A percentile compares a stretch with the other conserved stretches of the same genome.
These are phyloP conservation scores for Ammopiptanthus mongolicus DNA, from an alignment of 306 rosid species.

Conservation along the genomic window DNA sequence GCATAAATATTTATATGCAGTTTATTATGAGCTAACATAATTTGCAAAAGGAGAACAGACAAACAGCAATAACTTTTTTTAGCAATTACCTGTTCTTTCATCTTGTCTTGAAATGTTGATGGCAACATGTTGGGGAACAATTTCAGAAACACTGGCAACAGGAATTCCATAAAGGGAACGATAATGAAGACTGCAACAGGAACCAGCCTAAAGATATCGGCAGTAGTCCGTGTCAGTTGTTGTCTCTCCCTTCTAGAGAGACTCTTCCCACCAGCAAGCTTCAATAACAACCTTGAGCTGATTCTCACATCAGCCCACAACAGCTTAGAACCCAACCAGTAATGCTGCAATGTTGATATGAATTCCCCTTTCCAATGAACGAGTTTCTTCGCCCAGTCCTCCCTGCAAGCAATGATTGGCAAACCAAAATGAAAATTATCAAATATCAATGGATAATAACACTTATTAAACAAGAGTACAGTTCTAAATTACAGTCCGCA, in stretches of 20 bases:
- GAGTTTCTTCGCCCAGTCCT: conserved; percentile 90
- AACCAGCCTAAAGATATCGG: conserved; percentile 89
- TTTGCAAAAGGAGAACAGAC: conserved; percentile 3
- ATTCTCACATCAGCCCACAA: conserved; percentile 80
- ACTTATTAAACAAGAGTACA: background rate
- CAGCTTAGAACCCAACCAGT: conserved; percentile 89
- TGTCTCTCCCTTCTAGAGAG: conserved; percentile 94
- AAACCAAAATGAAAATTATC: conserved; percentile 14
- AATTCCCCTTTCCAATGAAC: conserved; percentile 77
- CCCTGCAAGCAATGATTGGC: conserved; percentile 46
- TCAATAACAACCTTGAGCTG: conserved; percentile 70
- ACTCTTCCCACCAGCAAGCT: conserved; percentile 89
- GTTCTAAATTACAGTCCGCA: too few species aligned
- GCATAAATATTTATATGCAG: background rate
- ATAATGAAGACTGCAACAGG: conserved; percentile 82
- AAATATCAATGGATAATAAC: background rate
- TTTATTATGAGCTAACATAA: conserved; percentile 17
- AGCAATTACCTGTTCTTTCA: conserved; percentile 80
- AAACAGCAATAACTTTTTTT: background rate
- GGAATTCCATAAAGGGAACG: conserved; percentile 91
- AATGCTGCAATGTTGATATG: conserved; percentile 73
- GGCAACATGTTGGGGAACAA: conserved; percentile 96
- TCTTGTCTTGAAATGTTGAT: conserved; percentile 90
- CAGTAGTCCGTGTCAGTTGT: conserved; percentile 85
- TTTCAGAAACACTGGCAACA: conserved; percentile 79